Evolutionary conservation across 208 protist genomes (phyloP).

Genomic region (Crithidia sp.): DNA sequence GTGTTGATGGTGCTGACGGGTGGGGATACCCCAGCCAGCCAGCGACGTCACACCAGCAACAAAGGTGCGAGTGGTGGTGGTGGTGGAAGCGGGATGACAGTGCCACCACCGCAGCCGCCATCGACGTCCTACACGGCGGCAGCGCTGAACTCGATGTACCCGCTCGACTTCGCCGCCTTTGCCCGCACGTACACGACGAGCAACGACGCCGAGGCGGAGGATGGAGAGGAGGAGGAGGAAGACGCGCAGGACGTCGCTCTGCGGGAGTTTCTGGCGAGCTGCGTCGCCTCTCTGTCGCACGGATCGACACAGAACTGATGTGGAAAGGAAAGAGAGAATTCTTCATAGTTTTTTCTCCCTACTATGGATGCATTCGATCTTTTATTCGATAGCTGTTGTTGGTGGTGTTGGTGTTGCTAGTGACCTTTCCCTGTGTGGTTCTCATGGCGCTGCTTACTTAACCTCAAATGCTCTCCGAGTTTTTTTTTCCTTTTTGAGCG

Average conservation of each 20-base stretch:
- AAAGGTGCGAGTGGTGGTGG: background rate
- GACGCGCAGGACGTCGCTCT: slow-evolving; percentile 59
- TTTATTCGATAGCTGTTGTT: too few relatives aligned
- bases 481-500: too few relatives aligned
- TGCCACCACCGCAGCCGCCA: background rate
- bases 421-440: too few relatives aligned
- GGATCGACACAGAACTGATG: slow-evolving; percentile 18
- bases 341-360: too few relatives aligned
- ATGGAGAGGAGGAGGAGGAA: slow-evolving; percentile 35
- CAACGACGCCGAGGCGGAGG: slow-evolving; percentile 23
- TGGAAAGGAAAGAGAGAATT: background rate
- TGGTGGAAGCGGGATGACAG: background rate
- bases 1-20: slow-evolving; percentile 29
- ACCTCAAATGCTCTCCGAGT: too few relatives aligned
- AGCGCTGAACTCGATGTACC: slow-evolving; percentile 51
- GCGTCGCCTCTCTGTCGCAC: slow-evolving; percentile 38
- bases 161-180: slow-evolving; percentile 71
- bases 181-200: slow-evolving; percentile 30
- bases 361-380: too few relatives aligned
- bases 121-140: slow-evolving; percentile 3
- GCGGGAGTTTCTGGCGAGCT: slow-evolving; percentile 67
- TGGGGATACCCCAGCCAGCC: slow-evolving; percentile 15
- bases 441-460: too few relatives aligned
- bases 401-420: too few relatives aligned
- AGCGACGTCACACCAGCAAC: background rate